These are phyloP conservation scores for Diaporthe sp. DNA, from an alignment of 2,329 filamentous ascomycete species.

Conservation along the genomic window DNA sequence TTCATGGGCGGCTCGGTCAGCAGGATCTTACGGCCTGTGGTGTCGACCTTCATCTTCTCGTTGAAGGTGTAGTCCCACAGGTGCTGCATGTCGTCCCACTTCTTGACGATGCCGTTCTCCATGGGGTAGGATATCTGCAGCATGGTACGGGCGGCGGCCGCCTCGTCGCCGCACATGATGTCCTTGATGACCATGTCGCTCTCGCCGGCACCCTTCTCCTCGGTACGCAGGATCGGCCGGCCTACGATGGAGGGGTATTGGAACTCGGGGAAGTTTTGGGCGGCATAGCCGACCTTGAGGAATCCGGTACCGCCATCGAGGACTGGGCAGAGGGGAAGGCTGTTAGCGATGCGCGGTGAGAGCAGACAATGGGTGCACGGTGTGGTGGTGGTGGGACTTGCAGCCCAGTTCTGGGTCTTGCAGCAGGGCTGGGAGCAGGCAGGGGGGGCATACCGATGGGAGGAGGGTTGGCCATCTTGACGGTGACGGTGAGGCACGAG, in stretches of 20 bases:
- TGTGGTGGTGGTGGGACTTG: background rate
- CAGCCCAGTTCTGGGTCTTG: background rate
- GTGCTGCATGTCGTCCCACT: constrained; percentile 99
- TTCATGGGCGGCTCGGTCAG: constrained; percentile 98
- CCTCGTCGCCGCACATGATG: constrained; percentile 99
- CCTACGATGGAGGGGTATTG: constrained; percentile 99
- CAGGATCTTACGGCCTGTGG: constrained; percentile 93
- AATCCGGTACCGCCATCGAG: constrained; percentile 99
- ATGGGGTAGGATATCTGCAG: constrained; percentile 99
- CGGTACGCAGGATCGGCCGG: constrained; percentile 94
- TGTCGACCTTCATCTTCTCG: constrained; percentile 95
- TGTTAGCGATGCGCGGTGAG: constrained; percentile 28
- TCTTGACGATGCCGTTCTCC: constrained; percentile 99
- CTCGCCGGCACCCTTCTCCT: constrained; percentile 73
- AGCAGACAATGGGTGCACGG: background rate
- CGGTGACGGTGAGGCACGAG: constrained; percentile 43
- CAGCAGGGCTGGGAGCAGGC: background rate
- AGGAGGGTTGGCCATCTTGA: constrained; percentile 59
- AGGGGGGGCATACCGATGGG: constrained; percentile 62
- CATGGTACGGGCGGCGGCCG: constrained; percentile 94
- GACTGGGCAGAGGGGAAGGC: constrained; percentile 64
- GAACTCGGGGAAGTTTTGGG: constrained; percentile 99
- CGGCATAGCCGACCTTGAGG: constrained; percentile 99
- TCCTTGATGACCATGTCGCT: constrained; percentile 83
- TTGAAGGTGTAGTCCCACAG: constrained; percentile 99